phyloP scores from a whole-genome alignment of 2,329 filamentous ascomycete genomes.

The Aspergillus piperis region DNA sequence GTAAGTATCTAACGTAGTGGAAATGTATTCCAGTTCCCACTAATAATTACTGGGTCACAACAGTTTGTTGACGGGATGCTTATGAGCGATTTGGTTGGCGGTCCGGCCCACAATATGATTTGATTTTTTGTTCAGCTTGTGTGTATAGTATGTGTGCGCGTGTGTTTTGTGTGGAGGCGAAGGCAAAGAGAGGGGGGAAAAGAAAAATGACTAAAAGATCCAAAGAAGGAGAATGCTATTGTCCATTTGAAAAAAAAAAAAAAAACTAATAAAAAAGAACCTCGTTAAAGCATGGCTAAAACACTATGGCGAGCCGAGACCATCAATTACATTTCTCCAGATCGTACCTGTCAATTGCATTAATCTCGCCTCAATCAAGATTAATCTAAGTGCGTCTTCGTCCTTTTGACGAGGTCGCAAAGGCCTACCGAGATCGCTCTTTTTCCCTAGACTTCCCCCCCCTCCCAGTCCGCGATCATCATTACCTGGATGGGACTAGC shows the following conservation, averaged over 20 bases:
- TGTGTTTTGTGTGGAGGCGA: too few species aligned
- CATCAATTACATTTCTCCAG: slow-evolving; percentile 4
- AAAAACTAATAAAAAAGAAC: too few species aligned
- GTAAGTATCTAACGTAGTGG: too few species aligned
- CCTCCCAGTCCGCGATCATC: slow-evolving; percentile 17
- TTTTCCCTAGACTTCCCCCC: too few species aligned
- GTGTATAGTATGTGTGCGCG: too few species aligned
- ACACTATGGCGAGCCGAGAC: too few species aligned
- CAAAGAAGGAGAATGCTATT: not conserved
- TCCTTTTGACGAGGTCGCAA: too few species aligned
- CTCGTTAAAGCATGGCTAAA: too few species aligned
- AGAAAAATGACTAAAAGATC: not conserved
- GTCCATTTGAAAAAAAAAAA: not conserved
- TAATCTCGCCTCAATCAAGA: not conserved
- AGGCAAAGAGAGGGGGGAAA: not conserved
- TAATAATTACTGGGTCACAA: not conserved
- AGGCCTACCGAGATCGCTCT: not conserved
- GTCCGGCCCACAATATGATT: not conserved
- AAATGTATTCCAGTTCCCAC: not conserved
- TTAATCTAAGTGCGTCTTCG: slow-evolving; percentile 2
- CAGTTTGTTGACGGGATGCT: not conserved
- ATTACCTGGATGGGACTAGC: slow-evolving; percentile 16
- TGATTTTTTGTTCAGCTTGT: too few species aligned
- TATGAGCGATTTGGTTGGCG: not conserved
- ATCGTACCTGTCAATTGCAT: slow-evolving; percentile 11